A percentile compares a stretch with the other conserved stretches of the same genome.
Conservation (phyloP, 2,329 filamentous ascomycete genomes). For the Aspergillus tubingensis region DNA sequence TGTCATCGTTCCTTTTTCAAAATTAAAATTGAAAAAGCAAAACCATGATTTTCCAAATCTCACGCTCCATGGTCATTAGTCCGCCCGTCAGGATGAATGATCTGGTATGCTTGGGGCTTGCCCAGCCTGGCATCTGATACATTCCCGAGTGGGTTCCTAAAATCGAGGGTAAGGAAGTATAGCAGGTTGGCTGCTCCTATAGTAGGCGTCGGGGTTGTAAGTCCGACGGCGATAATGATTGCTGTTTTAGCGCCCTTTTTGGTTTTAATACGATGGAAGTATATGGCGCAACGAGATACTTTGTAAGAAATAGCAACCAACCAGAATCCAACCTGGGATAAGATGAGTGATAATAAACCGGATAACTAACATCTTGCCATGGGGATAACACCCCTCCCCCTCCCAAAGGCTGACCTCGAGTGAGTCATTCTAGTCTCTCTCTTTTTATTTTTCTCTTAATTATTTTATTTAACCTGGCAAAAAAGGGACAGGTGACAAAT, state of each 20-base stretch:
- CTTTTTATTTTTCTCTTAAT: background rate
- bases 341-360: background rate
- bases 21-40: background rate
- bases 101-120: conserved; percentile 21
- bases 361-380: background rate
- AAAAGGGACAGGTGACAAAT: conserved; percentile 28
- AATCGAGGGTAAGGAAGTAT: conserved; percentile 1
- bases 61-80: conserved; percentile 23
- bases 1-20: conserved; percentile 13
- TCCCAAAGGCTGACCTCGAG: conserved; percentile 16
- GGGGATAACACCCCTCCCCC: background rate
- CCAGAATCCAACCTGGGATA: background rate
- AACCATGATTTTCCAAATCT: conserved; percentile 3
- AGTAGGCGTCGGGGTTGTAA: background rate
- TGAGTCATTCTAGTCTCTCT: conserved; percentile 26
- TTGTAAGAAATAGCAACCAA: too few species aligned
- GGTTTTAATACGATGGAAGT: background rate
- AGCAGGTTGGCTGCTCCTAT: background rate
- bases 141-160: conserved; percentile 13
- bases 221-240: background rate
- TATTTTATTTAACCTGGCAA: conserved; percentile 3
- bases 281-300: background rate
- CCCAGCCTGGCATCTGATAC: conserved; percentile 24
- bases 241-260: background rate
- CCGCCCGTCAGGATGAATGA: conserved; percentile 11